Percentiles rank a stretch among this genome's conserved stretches.
These are phyloP conservation scores for Penicillium hesseltinei DNA, from an alignment of 2,329 filamentous ascomycete genomes.

Conservation along the genomic window DNA sequence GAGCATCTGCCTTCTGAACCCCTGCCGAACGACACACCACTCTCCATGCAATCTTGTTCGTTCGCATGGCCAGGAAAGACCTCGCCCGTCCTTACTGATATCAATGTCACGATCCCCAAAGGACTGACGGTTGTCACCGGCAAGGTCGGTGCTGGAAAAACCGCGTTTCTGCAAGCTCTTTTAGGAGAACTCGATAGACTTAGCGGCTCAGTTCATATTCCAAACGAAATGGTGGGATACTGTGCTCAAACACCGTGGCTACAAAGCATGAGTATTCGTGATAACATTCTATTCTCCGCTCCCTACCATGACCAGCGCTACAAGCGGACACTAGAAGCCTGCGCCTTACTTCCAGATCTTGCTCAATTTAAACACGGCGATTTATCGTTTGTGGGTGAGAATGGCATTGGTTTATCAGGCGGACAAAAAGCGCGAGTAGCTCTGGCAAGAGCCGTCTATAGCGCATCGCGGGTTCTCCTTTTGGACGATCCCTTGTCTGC, in stretches of 20 bases:
- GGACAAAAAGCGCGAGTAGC: conserved; percentile 61
- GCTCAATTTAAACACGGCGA: conserved; percentile 64
- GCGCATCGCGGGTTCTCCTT: conserved; percentile 53
- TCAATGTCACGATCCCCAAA: conserved; percentile 54
- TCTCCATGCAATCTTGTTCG: conserved; percentile 59
- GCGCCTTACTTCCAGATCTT: conserved; percentile 61
- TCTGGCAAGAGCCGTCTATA: conserved; percentile 61
- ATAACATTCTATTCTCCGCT: conserved; percentile 65
- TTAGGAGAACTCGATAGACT: conserved; percentile 59
- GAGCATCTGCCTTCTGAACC: conserved; percentile 56
- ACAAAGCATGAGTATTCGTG: conserved; percentile 67
- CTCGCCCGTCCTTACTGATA: conserved; percentile 54
- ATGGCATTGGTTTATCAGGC: conserved; percentile 60
- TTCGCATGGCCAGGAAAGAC: conserved; percentile 76
- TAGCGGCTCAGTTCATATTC: conserved; percentile 51
- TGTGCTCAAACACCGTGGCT: conserved; percentile 67
- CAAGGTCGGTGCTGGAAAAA: conserved; percentile 65
- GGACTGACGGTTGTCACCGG: conserved; percentile 62
- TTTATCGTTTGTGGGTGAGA: conserved; percentile 60
- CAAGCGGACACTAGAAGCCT: conserved; percentile 66
- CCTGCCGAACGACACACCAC: conserved; percentile 29
- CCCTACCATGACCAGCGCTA: conserved; percentile 68
- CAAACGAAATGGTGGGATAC: conserved; percentile 60
- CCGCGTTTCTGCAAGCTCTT: conserved; percentile 58
- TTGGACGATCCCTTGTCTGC: conserved; percentile 62